Conservation (phyloP, 2,329 filamentous ascomycete genomes). For the Talaromyces rugulosus region DNA sequence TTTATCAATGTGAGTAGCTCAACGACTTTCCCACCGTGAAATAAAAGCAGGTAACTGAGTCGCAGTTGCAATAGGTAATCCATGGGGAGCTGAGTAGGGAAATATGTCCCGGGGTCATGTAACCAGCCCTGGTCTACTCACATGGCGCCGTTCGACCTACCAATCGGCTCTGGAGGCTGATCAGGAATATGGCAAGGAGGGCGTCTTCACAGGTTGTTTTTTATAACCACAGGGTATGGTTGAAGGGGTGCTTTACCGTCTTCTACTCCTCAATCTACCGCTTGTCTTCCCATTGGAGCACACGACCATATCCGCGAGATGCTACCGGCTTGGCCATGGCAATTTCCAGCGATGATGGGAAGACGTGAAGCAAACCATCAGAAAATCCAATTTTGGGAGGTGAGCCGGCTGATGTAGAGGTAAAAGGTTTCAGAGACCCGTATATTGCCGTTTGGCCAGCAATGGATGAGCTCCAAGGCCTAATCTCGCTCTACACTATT, state of each 20-base stretch:
- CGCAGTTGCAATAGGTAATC: not conserved
- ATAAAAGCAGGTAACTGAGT: not conserved
- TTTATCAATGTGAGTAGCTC: constrained; percentile 24
- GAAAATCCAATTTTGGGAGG: not conserved
- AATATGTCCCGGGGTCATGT: not conserved
- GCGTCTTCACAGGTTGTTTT: not conserved
- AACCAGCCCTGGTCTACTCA: not conserved
- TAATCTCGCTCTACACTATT: not conserved
- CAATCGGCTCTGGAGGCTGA: not conserved
- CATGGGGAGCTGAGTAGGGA: not conserved
- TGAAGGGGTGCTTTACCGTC: constrained; percentile 20
- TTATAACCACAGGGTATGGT: constrained; percentile 1
- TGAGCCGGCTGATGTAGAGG: not conserved
- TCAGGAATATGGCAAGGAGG: not conserved
- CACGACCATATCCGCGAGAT: not conserved
- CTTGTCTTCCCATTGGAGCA: constrained; percentile 7
- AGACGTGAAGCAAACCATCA: not conserved
- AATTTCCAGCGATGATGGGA: not conserved
- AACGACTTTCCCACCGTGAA: not conserved
- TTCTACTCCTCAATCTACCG: constrained; percentile 13
- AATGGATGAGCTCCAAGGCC: not conserved
- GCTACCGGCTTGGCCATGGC: not conserved
- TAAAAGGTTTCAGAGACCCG: not conserved
- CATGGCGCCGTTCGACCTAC: not conserved
- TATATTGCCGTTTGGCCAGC: not conserved